Percentiles rank a stretch among this genome's conserved stretches.
Conservation (phyloP, 257 asterid genomes). For the Leptodermis oblonga region DNA sequence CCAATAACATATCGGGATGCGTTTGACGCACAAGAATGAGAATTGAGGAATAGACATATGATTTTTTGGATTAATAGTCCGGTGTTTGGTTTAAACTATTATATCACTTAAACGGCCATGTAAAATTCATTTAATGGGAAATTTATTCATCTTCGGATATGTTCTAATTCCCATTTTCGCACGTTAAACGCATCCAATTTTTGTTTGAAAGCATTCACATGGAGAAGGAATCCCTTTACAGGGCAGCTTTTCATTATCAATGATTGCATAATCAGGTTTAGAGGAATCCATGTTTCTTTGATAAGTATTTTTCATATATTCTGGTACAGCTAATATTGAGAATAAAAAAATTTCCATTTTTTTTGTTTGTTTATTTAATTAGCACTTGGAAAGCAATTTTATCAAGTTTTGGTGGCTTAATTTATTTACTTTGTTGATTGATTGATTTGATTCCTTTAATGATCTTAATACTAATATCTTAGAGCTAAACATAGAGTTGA, state of each 20-base stretch:
- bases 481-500: background rate
- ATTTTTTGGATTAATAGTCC: no score
- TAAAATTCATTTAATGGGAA: no score
- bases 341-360: background rate
- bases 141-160: no score
- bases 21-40: no score
- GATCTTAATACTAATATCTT: background rate
- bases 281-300: background rate
- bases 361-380: background rate
- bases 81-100: no score
- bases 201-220: no score
- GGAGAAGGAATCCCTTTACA: background rate
- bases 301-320: background rate
- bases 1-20: no score
- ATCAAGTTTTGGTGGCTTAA: background rate
- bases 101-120: no score
- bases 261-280: no score
- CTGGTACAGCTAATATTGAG: background rate
- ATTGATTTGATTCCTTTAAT: constrained; percentile 2
- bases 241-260: background rate
- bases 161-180: no score
- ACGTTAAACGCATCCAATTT: no score
- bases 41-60: no score
- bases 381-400: background rate
- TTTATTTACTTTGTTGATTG: constrained; percentile 5